Conservation (phyloP, 2,329 filamentous ascomycete genomes). For the Penicillium hordei region DNA sequence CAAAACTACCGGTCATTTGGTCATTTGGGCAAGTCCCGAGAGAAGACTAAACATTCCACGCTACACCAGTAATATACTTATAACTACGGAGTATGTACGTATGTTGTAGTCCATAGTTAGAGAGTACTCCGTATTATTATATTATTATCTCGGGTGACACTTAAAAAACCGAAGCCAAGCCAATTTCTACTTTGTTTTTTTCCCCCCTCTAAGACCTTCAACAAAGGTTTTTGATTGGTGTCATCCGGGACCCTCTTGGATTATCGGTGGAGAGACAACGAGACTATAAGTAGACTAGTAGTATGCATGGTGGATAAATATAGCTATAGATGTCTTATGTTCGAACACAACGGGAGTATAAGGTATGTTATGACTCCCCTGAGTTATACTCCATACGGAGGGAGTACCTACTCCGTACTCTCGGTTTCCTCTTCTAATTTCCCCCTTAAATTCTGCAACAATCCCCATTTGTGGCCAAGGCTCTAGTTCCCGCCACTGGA, state of each 20-base stretch:
- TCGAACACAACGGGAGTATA: not conserved
- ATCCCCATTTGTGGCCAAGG: not conserved
- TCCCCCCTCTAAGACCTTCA: not conserved
- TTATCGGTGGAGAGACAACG: constrained; percentile 9
- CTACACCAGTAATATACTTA: not conserved
- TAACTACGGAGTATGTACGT: too few species aligned
- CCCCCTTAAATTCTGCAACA: not conserved
- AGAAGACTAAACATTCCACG: not conserved
- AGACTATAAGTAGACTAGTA: constrained; percentile 8
- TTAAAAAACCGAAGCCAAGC: not conserved
- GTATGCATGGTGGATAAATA: not conserved
- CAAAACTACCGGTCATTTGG: not conserved
- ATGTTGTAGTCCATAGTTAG: too few species aligned
- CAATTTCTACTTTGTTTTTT: not conserved
- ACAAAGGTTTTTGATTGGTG: not conserved
- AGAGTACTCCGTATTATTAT: too few species aligned
- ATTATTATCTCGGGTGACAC: not conserved
- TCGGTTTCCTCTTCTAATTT: not conserved
- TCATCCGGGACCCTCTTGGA: not conserved
- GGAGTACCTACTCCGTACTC: not conserved
- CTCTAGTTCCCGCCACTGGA: not conserved
- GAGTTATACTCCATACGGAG: not conserved
- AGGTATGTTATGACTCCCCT: not conserved
- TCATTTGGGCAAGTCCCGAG: not conserved
- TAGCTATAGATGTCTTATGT: not conserved